Conservation (phyloP, 2,329 filamentous ascomycete species). For the Chaetomiaceae sp. region DNA sequence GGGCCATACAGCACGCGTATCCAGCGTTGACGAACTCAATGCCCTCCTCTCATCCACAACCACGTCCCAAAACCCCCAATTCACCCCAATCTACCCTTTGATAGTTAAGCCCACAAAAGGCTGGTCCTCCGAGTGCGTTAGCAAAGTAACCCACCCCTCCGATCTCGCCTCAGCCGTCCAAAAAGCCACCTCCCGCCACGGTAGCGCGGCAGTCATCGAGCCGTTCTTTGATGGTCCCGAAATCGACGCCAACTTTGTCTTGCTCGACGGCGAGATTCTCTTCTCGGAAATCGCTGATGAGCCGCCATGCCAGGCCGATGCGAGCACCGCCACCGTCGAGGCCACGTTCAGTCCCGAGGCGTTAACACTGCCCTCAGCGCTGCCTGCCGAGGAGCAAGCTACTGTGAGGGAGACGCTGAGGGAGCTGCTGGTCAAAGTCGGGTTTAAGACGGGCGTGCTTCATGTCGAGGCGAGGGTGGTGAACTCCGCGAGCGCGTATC, state of each 20-base stretch:
- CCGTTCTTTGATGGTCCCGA: constrained; percentile 28
- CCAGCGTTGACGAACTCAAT: constrained; percentile 20
- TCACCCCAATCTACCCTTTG: constrained; percentile 21
- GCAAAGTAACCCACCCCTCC: constrained; percentile 18
- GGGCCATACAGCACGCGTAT: constrained; percentile 21
- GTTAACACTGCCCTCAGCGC: constrained; percentile 23
- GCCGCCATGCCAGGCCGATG: constrained; percentile 24
- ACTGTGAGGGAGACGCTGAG: constrained; percentile 18
- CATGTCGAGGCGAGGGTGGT: constrained; percentile 27
- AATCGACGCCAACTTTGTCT: constrained; percentile 27
- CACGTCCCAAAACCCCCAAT: too few species aligned
- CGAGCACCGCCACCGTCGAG: constrained; percentile 17
- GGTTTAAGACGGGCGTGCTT: constrained; percentile 25
- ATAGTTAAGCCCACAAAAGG: constrained; percentile 29
- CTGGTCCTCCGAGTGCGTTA: constrained; percentile 27
- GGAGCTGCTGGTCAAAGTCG: constrained; percentile 21
- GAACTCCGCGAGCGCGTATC: constrained; percentile 21
- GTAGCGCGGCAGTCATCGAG: constrained; percentile 26
- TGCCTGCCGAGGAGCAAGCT: constrained; percentile 22
- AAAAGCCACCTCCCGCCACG: constrained; percentile 25
- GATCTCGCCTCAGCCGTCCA: constrained; percentile 23
- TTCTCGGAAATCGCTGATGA: constrained; percentile 27
- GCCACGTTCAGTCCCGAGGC: constrained; percentile 27
- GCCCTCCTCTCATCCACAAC: constrained; percentile 10
- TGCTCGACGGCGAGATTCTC: constrained; percentile 25